Evolutionary conservation across 768 basidiomycete genomes (phyloP), one percentile per base, ranked within the genome.

Genomic region (Rhodotorula graminis): DNA sequence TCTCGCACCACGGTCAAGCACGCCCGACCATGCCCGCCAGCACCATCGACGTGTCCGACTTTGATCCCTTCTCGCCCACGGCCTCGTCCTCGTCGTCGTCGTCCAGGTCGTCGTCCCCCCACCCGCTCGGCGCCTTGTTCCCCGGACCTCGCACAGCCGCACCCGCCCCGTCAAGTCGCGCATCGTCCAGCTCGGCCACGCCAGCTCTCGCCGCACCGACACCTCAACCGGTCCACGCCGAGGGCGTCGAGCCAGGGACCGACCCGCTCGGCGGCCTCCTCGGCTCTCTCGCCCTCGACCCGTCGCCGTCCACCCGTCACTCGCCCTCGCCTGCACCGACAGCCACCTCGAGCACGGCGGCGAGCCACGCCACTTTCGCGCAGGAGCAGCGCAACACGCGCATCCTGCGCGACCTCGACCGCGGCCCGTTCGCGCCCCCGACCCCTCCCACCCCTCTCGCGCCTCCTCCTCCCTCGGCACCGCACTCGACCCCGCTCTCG

Each of bases 1-100:
- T 37, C 37, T 37, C 37, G 37, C 55, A 3, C 44, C 44, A 23
- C 9, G 27, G 5, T 1, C 21, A 2, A 19, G 14, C n/a, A 3
- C 33, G 3, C 1, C 8, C 10, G 47, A 42, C 0, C 10, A 59
- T 50, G 56, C 40, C 8, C 19, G 27, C 31, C n/a, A 58, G 10
- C 25, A 25, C 6, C 6, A 27, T 71, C 53, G 70, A 71, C 61
- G 29, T 71, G 10, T 71, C 70, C 7, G 70, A 71, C 60, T 29
- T 71, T 7, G 70, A 71, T 40, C 70, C 70, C 15, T 71, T 66
- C 65, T 49, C 49, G 2, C 55, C 68, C 18, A 57, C 29, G 1
- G 31, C 56, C 1, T 42, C 21, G 11, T n/a, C 56, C 25, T 42
- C 69, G 58, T 40, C 37, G 3, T 25, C n/a, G 29, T 44, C 44